Conservation (phyloP, 805 yeast genomes). For the Candida insectalens region DNA sequence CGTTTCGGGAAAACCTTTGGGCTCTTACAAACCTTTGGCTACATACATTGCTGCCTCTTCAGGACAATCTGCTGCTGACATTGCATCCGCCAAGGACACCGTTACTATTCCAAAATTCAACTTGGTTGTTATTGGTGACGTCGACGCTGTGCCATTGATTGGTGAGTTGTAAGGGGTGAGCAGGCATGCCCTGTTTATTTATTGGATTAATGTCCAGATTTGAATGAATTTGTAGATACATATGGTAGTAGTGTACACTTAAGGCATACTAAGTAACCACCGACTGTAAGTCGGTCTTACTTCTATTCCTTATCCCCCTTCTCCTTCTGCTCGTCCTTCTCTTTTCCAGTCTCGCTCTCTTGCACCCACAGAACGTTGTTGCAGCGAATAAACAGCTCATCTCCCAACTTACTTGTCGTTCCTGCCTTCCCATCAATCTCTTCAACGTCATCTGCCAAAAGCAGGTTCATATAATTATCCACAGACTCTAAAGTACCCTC, state of each 20-base stretch:
- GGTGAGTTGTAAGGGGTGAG: conserved; percentile 60
- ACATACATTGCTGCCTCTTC: conserved; percentile 34
- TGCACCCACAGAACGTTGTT: conserved; percentile 80
- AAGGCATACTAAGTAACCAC: background rate
- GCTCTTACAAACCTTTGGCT: conserved; percentile 42
- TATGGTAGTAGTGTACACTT: background rate
- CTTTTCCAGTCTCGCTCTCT: conserved; percentile 29
- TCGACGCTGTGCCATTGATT: conserved; percentile 75
- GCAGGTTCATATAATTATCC: conserved; percentile 89
- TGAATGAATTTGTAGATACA: too few species aligned
- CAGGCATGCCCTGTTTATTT: too few species aligned
- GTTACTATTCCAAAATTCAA: conserved; percentile 49
- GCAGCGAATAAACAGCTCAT: conserved; percentile 78
- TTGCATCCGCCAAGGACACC: conserved; percentile 25
- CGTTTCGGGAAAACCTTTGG: conserved; percentile 8
- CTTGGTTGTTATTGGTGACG: conserved; percentile 86
- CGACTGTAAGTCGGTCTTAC: too few species aligned
- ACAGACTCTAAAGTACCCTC: conserved; percentile 67
- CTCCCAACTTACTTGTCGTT: conserved; percentile 22
- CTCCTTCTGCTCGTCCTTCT: background rate
- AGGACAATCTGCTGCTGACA: conserved; percentile 11
- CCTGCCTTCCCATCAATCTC: conserved; percentile 37
- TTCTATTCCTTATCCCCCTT: background rate
- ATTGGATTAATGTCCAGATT: too few species aligned
- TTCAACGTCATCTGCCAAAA: conserved; percentile 45